Conservation (phyloP, 495 filamentous ascomycete species). For the Lophium mytilinum region DNA sequence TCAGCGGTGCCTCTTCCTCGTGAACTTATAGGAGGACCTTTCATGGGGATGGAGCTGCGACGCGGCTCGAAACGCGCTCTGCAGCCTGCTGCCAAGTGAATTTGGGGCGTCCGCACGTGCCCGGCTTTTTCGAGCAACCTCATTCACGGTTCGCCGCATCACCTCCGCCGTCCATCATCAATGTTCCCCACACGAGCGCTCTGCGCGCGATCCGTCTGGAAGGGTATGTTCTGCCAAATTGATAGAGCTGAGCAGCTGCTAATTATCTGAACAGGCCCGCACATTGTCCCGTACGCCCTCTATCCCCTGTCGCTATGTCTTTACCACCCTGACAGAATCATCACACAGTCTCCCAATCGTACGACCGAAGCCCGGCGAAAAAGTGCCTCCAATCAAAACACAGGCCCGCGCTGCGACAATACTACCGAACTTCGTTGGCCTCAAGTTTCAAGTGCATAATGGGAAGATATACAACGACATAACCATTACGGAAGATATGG, state of each 20-base stretch:
- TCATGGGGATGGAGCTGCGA: not conserved
- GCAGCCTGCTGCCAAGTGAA: not conserved
- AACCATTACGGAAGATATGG: slow-evolving; percentile 92
- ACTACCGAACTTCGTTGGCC: slow-evolving; percentile 88
- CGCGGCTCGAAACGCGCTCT: not conserved
- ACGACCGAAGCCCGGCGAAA: slow-evolving; percentile 53
- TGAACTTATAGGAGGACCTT: too few species aligned
- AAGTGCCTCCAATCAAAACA: slow-evolving; percentile 68
- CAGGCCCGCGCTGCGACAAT: slow-evolving; percentile 88
- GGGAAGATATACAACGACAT: slow-evolving; percentile 90
- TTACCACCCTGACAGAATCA: slow-evolving; percentile 6
- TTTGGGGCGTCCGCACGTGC: too few species aligned
- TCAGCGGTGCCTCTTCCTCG: not conserved
- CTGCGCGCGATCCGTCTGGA: slow-evolving; percentile 63
- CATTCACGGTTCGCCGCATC: not conserved
- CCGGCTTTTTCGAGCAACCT: not conserved
- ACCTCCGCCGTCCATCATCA: slow-evolving; percentile 5
- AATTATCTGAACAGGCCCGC: slow-evolving; percentile 44
- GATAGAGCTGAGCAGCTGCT: not conserved
- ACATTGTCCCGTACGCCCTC: slow-evolving; percentile 61
- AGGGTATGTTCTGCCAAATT: slow-evolving; percentile 48
- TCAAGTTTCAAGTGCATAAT: slow-evolving; percentile 90
- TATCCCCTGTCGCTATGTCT: not conserved
- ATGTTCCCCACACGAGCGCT: slow-evolving; percentile 58
- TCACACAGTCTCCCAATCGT: slow-evolving; percentile 52